phyloP scores from a whole-genome alignment of 306 rosid genomes.

The Quercus berberidifolia region DNA sequence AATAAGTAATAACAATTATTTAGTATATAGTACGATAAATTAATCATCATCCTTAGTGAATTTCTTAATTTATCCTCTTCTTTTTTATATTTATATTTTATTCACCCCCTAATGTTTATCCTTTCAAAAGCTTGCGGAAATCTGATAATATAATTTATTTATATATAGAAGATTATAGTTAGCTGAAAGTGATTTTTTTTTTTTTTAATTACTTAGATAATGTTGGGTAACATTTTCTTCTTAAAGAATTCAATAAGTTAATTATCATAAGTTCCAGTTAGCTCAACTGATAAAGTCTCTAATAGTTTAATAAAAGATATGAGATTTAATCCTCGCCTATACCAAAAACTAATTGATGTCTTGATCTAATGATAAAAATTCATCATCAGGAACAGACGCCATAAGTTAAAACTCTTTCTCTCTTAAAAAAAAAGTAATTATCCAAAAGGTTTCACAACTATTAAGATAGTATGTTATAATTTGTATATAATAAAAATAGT shows the following conservation, averaged over 20 bases:
- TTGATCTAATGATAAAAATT: rapidly evolving
- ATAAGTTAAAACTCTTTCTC: too few relatives aligned
- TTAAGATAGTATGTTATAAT: too few relatives aligned
- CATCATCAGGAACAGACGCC: rapidly evolving
- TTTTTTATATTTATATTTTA: not conserved
- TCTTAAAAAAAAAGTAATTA: too few relatives aligned
- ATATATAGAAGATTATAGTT: not conserved
- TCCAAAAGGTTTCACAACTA: too few relatives aligned
- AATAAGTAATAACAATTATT: not conserved
- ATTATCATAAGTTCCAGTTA: too few relatives aligned
- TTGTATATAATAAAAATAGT: too few relatives aligned
- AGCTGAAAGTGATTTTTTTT: not conserved
- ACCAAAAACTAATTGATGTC: rapidly evolving
- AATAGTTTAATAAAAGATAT: too few relatives aligned
- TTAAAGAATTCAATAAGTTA: not conserved
- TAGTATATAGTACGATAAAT: not conserved
- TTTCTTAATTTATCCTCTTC: not conserved
- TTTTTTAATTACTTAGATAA: not conserved
- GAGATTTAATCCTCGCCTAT: rapidly evolving
- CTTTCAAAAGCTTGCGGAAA: not conserved
- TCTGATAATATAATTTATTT: not conserved
- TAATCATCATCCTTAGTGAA: not conserved
- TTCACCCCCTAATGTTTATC: not conserved
- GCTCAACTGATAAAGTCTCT: rapidly evolving
- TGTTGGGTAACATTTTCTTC: not conserved